Base-by-base conservation (phyloP, 257 asterid genomes). In the Avicennia marina region DNA sequence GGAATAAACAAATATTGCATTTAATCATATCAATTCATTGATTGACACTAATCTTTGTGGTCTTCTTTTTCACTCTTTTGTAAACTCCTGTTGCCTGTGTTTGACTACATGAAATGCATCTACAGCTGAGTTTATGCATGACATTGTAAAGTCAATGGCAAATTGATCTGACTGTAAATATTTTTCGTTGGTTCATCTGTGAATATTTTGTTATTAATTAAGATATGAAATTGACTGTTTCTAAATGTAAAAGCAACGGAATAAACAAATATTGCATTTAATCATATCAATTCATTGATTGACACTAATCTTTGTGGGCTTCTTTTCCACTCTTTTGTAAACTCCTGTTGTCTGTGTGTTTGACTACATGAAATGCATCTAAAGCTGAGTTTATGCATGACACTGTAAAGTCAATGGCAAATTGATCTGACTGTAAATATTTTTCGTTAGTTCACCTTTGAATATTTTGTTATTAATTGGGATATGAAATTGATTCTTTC, bases 161-260 rank as follows among this genome's bases (percentile, higher is more conserved):
- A 39, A 54, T 46, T 25, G 47, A 42, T 59, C 16, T 3, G 16
- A 20, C 55, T 25, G 13, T 13, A 16, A 12, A 39, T 50, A 18
- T 57, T 31, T 44, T 44, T 10, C 51, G 3, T 19, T n/a, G 26
- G 57, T 25, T 16, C 10, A 6, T 36, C 12, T 4, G 45, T n/a
- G 10, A 24, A 10, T 46, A 9, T 70, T 31, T 15, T 52, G 29
- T 18, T 69, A 11, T 33, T 26, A 51, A 21, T 29, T 65, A 48
- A 53, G 59, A 27, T 31, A 42, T 56, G 42, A 43, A 29, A 56
- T 45, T 56, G 53, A 18, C 22, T 25, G 50, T 27, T 57, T 43
- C 26, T 51, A 56, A 44, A 39, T 16, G n/a, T 47, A 50, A 53
- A 48, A 51, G 53, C 21, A 39, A 38, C 7, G 7, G 51, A 34